Percentiles rank a stretch among this genome's conserved stretches.
phyloP scores from a whole-genome alignment of 768 basidiomycete genomes.

The Tricholoma furcatifolium region DNA sequence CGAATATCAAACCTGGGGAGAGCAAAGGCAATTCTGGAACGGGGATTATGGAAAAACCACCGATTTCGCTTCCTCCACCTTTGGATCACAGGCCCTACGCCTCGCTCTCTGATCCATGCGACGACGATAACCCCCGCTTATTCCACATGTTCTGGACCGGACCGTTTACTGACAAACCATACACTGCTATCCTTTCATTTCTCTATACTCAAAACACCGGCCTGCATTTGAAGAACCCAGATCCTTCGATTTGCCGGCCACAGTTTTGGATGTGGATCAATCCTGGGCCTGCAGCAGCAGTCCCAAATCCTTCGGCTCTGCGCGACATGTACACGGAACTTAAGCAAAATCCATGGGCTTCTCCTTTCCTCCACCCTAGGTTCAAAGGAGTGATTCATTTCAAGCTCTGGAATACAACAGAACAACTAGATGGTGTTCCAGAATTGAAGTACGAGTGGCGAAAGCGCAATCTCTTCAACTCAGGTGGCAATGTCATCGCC shows the following conservation, averaged over 20 bases:
- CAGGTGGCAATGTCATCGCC: conserved; percentile 73
- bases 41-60: conserved; percentile 60
- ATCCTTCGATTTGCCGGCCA: conserved; percentile 71
- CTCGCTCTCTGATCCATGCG: conserved; percentile 64
- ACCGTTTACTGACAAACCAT: conserved; percentile 97
- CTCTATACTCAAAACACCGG: conserved; percentile 94
- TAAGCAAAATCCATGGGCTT: conserved; percentile 87
- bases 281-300: conserved; percentile 90
- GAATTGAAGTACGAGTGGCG: conserved; percentile 94
- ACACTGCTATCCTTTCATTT: conserved; percentile 91
- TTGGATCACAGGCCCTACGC: conserved; percentile 56
- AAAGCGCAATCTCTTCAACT: conserved; percentile 81
- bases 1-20: conserved; percentile 34
- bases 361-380: conserved; percentile 89
- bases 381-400: conserved; percentile 94
- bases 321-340: conserved; percentile 83
- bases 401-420: conserved; percentile 98
- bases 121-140: conserved; percentile 79
- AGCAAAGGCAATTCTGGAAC: conserved; percentile 55
- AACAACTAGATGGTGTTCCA: conserved; percentile 88
- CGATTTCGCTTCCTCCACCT: conserved; percentile 46
- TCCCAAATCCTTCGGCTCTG: conserved; percentile 81
- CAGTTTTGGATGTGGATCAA: conserved; percentile 99
- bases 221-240: conserved; percentile 59
- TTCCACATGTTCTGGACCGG: conserved; percentile 99